Evolutionary conservation across 2,329 filamentous ascomycete genomes (phyloP).

Genomic region (Pseudogymnoascus sp.): DNA sequence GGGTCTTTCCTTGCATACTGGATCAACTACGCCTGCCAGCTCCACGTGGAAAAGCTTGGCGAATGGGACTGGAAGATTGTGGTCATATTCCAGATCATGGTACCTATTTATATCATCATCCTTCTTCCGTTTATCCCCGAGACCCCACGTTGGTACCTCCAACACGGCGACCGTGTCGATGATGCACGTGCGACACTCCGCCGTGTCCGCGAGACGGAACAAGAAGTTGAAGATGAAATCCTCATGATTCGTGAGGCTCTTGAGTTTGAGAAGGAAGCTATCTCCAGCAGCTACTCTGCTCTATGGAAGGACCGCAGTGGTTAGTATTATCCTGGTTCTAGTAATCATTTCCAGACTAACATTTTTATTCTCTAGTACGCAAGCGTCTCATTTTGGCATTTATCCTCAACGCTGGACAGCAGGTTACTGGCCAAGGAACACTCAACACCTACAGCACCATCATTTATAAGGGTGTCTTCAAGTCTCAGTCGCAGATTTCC

Average conservation of each 20-base stretch:
- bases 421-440: slow-evolving; percentile 65
- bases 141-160: slow-evolving; percentile 61
- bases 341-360: too few relatives aligned
- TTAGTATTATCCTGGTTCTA: too few relatives aligned
- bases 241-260: slow-evolving; percentile 59
- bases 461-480: slow-evolving; percentile 66
- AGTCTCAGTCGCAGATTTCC: slow-evolving; percentile 50
- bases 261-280: slow-evolving; percentile 64
- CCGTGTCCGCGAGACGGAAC: slow-evolving; percentile 55
- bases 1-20: slow-evolving; percentile 58
- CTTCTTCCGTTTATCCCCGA: slow-evolving; percentile 61
- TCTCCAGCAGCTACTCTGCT: slow-evolving; percentile 54
- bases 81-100: slow-evolving; percentile 64
- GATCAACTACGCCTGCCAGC: slow-evolving; percentile 57
- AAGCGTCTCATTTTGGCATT: slow-evolving; percentile 60
- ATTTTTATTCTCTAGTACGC: slow-evolving; percentile 42
- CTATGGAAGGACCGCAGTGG: slow-evolving; percentile 56
- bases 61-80: slow-evolving; percentile 70
- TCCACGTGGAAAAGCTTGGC: slow-evolving; percentile 48
- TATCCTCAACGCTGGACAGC: slow-evolving; percentile 62
- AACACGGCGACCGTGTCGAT: slow-evolving; percentile 52
- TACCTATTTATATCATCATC: slow-evolving; percentile 53
- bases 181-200: slow-evolving; percentile 50
- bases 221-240: slow-evolving; percentile 61
- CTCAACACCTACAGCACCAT: slow-evolving; percentile 67